phyloP scores from a whole-genome alignment of 805 yeast species.

The Saccharomycopsis fodiens region DNA sequence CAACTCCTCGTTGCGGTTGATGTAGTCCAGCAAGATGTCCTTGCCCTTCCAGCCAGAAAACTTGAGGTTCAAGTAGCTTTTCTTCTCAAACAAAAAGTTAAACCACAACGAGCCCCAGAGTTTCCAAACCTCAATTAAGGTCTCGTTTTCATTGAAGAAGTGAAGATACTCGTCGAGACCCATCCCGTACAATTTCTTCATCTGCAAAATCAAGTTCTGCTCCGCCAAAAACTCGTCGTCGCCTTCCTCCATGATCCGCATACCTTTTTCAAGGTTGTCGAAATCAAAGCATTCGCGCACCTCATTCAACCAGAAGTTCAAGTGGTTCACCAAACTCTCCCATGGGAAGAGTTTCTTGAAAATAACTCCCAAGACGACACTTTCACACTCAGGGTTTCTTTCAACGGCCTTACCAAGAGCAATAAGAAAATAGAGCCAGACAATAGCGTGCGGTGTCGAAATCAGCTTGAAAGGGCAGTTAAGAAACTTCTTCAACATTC shows the following conservation, averaged over 20 bases:
- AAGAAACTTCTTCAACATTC: constrained; percentile 57
- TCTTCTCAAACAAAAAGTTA: constrained; percentile 48
- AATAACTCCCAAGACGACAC: constrained; percentile 40
- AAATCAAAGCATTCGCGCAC: constrained; percentile 21
- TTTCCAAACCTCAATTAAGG: constrained; percentile 70
- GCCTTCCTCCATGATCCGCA: constrained; percentile 14
- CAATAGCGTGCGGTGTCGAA: constrained; percentile 64
- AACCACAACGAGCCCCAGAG: constrained; percentile 84
- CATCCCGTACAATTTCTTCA: constrained; percentile 23
- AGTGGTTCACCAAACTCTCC: constrained; percentile 53
- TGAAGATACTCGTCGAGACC: constrained; percentile 36
- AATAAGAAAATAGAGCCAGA: constrained; percentile 68
- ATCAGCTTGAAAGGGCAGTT: constrained; percentile 60
- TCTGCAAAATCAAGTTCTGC: constrained; percentile 20
- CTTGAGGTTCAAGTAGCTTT: constrained; percentile 22
- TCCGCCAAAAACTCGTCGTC: constrained; percentile 16
- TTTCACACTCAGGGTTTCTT: constrained; percentile 36
- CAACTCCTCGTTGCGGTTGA: constrained; percentile 18
- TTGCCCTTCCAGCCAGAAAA: constrained; percentile 22
- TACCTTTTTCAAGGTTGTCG: constrained; percentile 18
- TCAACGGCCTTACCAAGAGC: constrained; percentile 52
- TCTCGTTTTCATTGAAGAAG: constrained; percentile 51
- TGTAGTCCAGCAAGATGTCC: constrained; percentile 18
- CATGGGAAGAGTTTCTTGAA: constrained; percentile 59
- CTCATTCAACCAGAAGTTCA: constrained; percentile 36